A percentile compares a stretch with the other conserved stretches of the same genome.
These are phyloP conservation scores for Colletotrichum spinosum DNA, from an alignment of 2,329 filamentous ascomycete genomes.

Conservation along the genomic window DNA sequence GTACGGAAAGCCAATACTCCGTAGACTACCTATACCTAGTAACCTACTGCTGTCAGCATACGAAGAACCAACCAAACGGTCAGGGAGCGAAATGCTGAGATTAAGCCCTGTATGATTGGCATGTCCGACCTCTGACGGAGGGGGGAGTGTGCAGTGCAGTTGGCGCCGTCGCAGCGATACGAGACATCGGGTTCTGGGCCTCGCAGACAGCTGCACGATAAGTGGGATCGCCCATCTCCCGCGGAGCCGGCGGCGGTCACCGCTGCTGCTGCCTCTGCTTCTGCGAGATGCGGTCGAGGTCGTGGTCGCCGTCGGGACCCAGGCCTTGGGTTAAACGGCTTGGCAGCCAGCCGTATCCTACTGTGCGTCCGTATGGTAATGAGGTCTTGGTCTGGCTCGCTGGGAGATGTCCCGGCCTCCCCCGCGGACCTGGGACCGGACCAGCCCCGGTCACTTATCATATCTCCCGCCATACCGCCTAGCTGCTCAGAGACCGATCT, in stretches of 20 bases:
- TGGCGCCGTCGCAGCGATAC: constrained; percentile 8
- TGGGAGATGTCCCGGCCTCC: constrained; percentile 21
- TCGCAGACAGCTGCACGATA: background rate
- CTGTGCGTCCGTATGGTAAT: background rate
- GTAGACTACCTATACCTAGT: too few species aligned
- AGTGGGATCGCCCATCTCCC: constrained; percentile 18
- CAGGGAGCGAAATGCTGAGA: constrained; percentile 19
- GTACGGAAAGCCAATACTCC: too few species aligned
- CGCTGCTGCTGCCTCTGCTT: constrained; percentile 8
- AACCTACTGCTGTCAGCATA: background rate
- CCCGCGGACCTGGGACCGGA: background rate
- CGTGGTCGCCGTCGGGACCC: background rate
- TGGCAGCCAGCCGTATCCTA: too few species aligned
- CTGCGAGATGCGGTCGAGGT: constrained; percentile 14
- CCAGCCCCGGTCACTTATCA: constrained; percentile 21
- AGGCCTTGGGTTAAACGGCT: constrained; percentile 12
- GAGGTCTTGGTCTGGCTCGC: constrained; percentile 17
- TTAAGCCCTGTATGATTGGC: constrained; percentile 19
- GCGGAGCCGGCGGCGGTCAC: background rate
- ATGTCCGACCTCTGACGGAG: background rate
- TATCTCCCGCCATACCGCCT: constrained; percentile 6
- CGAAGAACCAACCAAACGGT: constrained; percentile 4
- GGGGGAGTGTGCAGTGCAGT: background rate
- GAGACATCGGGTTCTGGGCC: constrained; percentile 14
- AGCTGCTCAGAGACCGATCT: constrained; percentile 1